phyloP scores from a whole-genome alignment of 169 alveolate species.

The Babesia caballi region DNA sequence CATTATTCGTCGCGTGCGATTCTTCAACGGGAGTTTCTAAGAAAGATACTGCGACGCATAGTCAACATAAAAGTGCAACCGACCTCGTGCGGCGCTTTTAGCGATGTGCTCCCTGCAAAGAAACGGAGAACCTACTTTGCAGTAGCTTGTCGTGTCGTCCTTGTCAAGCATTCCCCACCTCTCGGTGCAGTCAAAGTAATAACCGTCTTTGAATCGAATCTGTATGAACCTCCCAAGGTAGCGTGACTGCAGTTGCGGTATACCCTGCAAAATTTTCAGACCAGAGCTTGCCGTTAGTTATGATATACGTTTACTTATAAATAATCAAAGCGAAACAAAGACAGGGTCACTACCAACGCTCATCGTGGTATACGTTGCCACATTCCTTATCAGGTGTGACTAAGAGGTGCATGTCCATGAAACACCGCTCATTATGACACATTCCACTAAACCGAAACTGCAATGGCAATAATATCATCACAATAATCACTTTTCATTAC shows the following conservation, averaged over 20 bases:
- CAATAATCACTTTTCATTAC: too few species aligned
- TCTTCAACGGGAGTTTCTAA: slow-evolving; percentile 5
- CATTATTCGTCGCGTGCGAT: neutral
- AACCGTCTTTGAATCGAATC: slow-evolving; percentile 50
- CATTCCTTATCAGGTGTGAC: too few species aligned
- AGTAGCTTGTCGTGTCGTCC: slow-evolving; percentile 24
- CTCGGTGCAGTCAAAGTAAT: slow-evolving; percentile 56
- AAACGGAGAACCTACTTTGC: slow-evolving; percentile 45
- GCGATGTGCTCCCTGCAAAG: slow-evolving; percentile 19
- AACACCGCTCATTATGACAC: too few species aligned
- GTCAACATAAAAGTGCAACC: neutral
- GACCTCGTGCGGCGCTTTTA: neutral
- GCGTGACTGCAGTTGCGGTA: slow-evolving; percentile 4
- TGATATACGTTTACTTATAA: neutral
- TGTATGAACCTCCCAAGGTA: slow-evolving; percentile 36
- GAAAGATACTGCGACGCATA: neutral
- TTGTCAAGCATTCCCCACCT: slow-evolving; percentile 39
- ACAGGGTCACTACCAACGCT: too few species aligned
- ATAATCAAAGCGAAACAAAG: too few species aligned
- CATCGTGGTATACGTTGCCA: too few species aligned
- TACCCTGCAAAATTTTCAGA: slow-evolving; percentile 11
- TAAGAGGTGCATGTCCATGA: too few species aligned
- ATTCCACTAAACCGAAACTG: too few species aligned
- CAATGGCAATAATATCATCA: too few species aligned
- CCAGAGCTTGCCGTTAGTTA: neutral